A percentile compares a stretch with the other conserved stretches of the same genome.
phyloP scores from a whole-genome alignment of 1,284 basidiomycete species.

The Cerioporus squamosus region DNA sequence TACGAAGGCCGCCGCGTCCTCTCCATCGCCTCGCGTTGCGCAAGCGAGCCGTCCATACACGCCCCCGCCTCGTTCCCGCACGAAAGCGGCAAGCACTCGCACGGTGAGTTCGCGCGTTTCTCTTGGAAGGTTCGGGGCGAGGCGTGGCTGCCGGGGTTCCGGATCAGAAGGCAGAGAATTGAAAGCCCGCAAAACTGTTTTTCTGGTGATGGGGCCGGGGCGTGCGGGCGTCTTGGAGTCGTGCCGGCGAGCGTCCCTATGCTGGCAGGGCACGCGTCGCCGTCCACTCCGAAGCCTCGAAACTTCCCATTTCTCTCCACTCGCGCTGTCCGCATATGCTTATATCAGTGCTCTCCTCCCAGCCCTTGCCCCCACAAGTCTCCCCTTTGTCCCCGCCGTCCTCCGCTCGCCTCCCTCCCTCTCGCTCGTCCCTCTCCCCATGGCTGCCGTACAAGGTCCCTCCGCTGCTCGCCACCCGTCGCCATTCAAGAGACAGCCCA shows the following conservation, averaged over 20 bases:
- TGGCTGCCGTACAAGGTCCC: conserved; percentile 38
- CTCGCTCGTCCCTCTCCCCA: conserved; percentile 15
- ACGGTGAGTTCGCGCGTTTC: conserved; percentile 14
- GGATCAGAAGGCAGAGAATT: conserved; percentile 20
- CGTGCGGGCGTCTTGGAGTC: not conserved
- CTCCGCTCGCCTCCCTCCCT: conserved; percentile 12
- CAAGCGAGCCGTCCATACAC: conserved; percentile 13
- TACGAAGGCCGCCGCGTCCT: not conserved
- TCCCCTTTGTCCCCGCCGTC: conserved; percentile 20
- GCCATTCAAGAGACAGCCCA: conserved; percentile 31
- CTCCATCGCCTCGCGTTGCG: conserved; percentile 8
- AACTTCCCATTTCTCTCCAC: conserved; percentile 1
- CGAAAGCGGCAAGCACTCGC: not conserved
- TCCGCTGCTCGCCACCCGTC: conserved; percentile 35
- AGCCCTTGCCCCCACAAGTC: conserved; percentile 15
- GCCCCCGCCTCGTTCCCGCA: conserved; percentile 12
- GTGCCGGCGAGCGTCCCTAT: not conserved
- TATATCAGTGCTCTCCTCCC: conserved; percentile 20
- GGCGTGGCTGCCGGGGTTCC: conserved; percentile 12
- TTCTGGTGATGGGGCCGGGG: too few species aligned
- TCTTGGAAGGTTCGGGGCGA: not conserved
- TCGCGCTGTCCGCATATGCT: conserved; percentile 8
- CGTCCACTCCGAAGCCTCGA: conserved; percentile 1
- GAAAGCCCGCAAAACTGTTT: not conserved
- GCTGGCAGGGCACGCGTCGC: too few species aligned